A percentile compares a stretch with the other conserved stretches of the same genome.
Conservation (phyloP, 345 rosid genomes). For the Lenwebbia sp. region DNA sequence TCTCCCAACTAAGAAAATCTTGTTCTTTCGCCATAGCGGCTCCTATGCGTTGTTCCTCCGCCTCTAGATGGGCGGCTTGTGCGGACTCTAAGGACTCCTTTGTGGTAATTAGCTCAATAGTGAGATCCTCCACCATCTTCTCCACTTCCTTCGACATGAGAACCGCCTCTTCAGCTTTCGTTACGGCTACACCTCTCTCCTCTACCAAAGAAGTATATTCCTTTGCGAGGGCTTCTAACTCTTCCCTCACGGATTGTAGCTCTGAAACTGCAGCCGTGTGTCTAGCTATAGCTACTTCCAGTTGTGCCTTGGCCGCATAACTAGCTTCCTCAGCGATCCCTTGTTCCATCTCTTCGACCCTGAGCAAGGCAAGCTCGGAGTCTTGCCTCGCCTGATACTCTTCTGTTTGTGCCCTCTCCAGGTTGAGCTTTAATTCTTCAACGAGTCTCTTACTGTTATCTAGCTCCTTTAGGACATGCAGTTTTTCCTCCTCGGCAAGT, state of each 20-base stretch:
- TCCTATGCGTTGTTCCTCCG: conserved; percentile 82
- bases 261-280: conserved; percentile 66
- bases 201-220: conserved; percentile 48
- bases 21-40: conserved; percentile 78
- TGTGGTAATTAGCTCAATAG: conserved; percentile 71
- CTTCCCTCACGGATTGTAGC: conserved; percentile 57
- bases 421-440: conserved; percentile 75
- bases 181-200: conserved; percentile 49
- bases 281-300: conserved; percentile 87
- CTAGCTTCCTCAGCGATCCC: conserved; percentile 86
- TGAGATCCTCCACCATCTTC: conserved; percentile 80
- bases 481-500: conserved; percentile 51
- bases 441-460: conserved; percentile 71
- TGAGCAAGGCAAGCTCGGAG: conserved; percentile 76
- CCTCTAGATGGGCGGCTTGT: conserved; percentile 89
- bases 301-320: conserved; percentile 90
- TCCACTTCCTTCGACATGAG: conserved; percentile 73
- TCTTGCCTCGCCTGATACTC: conserved; percentile 91
- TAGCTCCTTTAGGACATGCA: conserved; percentile 51
- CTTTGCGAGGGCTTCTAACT: conserved; percentile 37
- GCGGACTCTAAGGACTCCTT: conserved; percentile 81
- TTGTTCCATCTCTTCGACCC: conserved; percentile 90
- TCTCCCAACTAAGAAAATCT: conserved; percentile 77
- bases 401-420: conserved; percentile 87
- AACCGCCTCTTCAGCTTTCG: conserved; percentile 66